phyloP scores from a whole-genome alignment of 78 protist genomes.

The Dictyostelium purpureum region DNA sequence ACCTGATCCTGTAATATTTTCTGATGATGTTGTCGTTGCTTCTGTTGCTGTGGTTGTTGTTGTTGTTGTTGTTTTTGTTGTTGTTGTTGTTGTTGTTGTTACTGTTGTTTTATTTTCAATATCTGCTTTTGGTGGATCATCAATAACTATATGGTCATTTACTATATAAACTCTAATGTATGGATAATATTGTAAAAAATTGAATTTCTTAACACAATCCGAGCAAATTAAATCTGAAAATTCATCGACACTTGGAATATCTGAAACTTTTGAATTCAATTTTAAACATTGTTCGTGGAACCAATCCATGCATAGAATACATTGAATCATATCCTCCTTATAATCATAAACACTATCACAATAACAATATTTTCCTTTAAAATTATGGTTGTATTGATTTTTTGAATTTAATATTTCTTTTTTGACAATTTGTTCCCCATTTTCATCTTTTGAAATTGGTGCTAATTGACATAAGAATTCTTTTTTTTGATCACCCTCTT shows the following conservation, averaged over 20 bases:
- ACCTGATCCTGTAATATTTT: neutral
- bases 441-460: neutral
- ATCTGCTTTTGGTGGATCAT: neutral
- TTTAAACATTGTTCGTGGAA: slow-evolving; percentile 66
- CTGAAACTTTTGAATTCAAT: slow-evolving; percentile 44
- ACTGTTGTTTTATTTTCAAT: neutral
- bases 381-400: slow-evolving; percentile 75
- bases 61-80: neutral
- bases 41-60: neutral
- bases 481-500: neutral
- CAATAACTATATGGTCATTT: neutral
- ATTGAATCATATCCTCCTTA: slow-evolving; percentile 73
- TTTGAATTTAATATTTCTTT: neutral
- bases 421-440: no score
- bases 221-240: slow-evolving; percentile 42
- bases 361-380: slow-evolving; percentile 72
- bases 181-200: slow-evolving; percentile 28
- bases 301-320: slow-evolving; percentile 76
- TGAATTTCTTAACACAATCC: slow-evolving; percentile 16
- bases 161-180: neutral
- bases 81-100: neutral
- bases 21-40: neutral
- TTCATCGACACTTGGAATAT: slow-evolving; percentile 42
- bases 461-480: neutral
- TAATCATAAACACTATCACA: slow-evolving; percentile 60